Percentiles rank a stretch among this genome's conserved stretches.
Conservation (phyloP, 2,329 filamentous ascomycete species). For the Claviceps arundinis region DNA sequence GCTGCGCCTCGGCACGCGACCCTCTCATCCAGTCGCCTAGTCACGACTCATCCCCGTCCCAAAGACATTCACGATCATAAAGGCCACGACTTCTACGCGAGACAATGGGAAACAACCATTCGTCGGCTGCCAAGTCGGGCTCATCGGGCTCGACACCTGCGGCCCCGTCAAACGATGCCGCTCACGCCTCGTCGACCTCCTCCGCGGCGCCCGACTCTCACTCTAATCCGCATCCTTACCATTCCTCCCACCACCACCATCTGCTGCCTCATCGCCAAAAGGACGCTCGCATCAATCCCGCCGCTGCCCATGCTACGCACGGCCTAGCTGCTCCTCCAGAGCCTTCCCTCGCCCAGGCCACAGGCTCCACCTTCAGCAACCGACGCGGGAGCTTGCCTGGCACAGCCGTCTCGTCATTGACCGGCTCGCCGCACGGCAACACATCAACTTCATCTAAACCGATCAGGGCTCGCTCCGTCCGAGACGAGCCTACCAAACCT, state of each 20-base stretch:
- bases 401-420: constrained; percentile 35
- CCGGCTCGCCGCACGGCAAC: constrained; percentile 31
- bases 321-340: constrained; percentile 47
- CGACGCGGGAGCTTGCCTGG: constrained; percentile 33
- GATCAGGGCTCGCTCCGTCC: constrained; percentile 14
- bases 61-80: neutral
- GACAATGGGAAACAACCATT: constrained; percentile 26
- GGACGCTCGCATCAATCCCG: constrained; percentile 34
- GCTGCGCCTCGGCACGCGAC: too few species aligned
- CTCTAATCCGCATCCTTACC: neutral
- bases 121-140: constrained; percentile 23
- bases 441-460: constrained; percentile 16
- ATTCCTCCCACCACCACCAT: constrained; percentile 6
- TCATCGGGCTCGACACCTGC: constrained; percentile 16
- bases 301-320: constrained; percentile 40
- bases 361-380: constrained; percentile 39
- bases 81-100: constrained; percentile 4
- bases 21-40: neutral
- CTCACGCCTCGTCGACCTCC: constrained; percentile 1
- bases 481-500: constrained; percentile 36
- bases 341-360: constrained; percentile 46
- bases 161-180: constrained; percentile 11
- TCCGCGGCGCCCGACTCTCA: constrained; percentile 1
- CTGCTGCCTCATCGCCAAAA: constrained; percentile 20
- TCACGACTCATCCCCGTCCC: neutral